Evolutionary conservation across 2,329 filamentous ascomycete genomes (phyloP).

Genomic region (Verticillium tricorpus): DNA sequence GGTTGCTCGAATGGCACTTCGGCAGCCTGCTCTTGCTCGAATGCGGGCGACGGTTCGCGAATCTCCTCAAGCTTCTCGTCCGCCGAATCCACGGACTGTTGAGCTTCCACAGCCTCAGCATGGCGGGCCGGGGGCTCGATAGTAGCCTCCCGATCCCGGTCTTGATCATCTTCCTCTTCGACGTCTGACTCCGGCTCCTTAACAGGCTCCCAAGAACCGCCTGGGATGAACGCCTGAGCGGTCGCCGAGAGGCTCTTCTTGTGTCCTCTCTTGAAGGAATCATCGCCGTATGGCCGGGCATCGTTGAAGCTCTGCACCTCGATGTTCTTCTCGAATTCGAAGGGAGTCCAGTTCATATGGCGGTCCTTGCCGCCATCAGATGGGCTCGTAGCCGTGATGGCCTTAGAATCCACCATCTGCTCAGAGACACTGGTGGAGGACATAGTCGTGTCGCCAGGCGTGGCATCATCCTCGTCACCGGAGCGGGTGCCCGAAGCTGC

Average conservation of each 20-base stretch:
- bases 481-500: constrained; percentile 6
- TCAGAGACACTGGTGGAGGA: constrained; percentile 51
- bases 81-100: background rate
- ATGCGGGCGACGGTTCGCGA: background rate
- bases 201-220: constrained; percentile 16
- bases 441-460: constrained; percentile 42
- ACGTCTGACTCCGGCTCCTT: constrained; percentile 12
- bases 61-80: background rate
- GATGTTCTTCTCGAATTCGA: constrained; percentile 50
- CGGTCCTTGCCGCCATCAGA: constrained; percentile 47
- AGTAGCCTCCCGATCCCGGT: constrained; percentile 12
- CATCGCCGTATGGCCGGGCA: constrained; percentile 44
- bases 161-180: constrained; percentile 15
- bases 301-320: constrained; percentile 48
- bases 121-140: constrained; percentile 7
- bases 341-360: constrained; percentile 52
- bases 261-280: constrained; percentile 35
- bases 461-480: constrained; percentile 37
- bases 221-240: constrained; percentile 63
- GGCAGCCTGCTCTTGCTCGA: background rate
- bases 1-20: background rate
- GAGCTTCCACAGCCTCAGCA: background rate
- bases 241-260: constrained; percentile 63
- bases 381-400: constrained; percentile 41
- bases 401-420: constrained; percentile 45